phyloP scores from a whole-genome alignment of 2,329 filamentous ascomycete species.

The Epichloe glyceriae region DNA sequence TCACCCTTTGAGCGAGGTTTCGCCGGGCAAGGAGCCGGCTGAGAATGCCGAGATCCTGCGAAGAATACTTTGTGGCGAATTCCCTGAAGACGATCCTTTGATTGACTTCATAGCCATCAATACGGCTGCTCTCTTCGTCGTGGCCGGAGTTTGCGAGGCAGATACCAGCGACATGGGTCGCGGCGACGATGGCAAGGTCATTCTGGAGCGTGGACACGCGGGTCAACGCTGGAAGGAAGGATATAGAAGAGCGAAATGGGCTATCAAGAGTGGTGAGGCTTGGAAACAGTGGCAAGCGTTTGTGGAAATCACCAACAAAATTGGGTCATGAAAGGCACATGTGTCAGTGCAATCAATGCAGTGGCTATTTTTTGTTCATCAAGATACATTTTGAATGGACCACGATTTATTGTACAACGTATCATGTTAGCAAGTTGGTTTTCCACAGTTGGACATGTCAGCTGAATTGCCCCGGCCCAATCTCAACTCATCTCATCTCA shows the following conservation, averaged over 20 bases:
- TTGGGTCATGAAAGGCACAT: conserved; percentile 12
- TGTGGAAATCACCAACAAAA: conserved; percentile 63
- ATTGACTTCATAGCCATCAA: conserved; percentile 92
- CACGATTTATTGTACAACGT: neutral
- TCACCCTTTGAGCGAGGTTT: conserved; percentile 66
- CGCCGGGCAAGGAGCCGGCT: conserved; percentile 69
- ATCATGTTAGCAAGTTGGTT: no score
- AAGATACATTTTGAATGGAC: neutral
- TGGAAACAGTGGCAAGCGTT: conserved; percentile 72
- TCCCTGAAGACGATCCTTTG: conserved; percentile 67
- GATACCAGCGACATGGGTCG: conserved; percentile 67
- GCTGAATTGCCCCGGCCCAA: no score
- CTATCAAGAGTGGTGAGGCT: conserved; percentile 75
- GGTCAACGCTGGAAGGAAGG: conserved; percentile 93
- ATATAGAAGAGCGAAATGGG: conserved; percentile 74
- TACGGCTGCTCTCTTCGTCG: conserved; percentile 74
- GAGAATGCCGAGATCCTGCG: conserved; percentile 81
- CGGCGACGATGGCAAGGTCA: conserved; percentile 68
- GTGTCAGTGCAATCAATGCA: neutral
- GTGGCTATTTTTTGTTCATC: neutral
- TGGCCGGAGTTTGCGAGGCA: conserved; percentile 74
- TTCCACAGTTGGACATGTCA: no score
- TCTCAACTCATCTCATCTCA: no score
- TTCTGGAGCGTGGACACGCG: conserved; percentile 71
- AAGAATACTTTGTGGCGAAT: conserved; percentile 59